Conservation (phyloP, 139 green algal species). For the Klebsormidium nitens region DNA sequence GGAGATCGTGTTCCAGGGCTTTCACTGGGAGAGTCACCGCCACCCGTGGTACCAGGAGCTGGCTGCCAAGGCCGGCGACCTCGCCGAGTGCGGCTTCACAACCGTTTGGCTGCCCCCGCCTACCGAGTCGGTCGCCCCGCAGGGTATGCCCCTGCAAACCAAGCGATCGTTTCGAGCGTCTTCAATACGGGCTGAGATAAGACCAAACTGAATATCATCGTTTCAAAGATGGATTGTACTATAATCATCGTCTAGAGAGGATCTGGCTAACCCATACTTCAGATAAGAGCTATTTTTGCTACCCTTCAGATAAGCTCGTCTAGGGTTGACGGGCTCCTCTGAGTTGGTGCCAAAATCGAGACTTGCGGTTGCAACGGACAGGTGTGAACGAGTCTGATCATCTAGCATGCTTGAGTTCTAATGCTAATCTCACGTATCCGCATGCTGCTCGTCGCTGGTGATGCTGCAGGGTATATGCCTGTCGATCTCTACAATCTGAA, state of each 20-base stretch:
- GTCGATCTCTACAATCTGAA: neutral
- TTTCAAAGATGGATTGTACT: neutral
- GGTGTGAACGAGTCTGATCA: too few species aligned
- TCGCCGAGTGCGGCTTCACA: constrained; percentile 42
- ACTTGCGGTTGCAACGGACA: too few species aligned
- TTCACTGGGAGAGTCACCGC: constrained; percentile 37
- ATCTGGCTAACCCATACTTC: neutral
- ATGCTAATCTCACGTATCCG: too few species aligned
- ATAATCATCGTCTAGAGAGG: neutral
- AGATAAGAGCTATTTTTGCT: neutral
- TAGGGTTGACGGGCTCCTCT: too few species aligned
- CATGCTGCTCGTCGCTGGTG: too few species aligned
- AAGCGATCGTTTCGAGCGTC: too few species aligned
- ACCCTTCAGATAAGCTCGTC: neutral
- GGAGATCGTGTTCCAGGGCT: constrained; percentile 34
- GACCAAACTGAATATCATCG: neutral
- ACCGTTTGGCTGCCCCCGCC: constrained; percentile 51
- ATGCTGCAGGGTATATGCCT: neutral
- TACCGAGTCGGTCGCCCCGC: constrained; percentile 39
- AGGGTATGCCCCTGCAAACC: too few species aligned
- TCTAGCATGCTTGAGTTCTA: too few species aligned
- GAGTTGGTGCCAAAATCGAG: too few species aligned
- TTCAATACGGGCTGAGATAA: neutral
- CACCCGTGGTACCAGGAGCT: constrained; percentile 48
- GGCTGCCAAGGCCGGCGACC: constrained; percentile 2